Evolutionary conservation across 768 basidiomycete species (phyloP).

Genomic region (Lyophyllum decastes): DNA sequence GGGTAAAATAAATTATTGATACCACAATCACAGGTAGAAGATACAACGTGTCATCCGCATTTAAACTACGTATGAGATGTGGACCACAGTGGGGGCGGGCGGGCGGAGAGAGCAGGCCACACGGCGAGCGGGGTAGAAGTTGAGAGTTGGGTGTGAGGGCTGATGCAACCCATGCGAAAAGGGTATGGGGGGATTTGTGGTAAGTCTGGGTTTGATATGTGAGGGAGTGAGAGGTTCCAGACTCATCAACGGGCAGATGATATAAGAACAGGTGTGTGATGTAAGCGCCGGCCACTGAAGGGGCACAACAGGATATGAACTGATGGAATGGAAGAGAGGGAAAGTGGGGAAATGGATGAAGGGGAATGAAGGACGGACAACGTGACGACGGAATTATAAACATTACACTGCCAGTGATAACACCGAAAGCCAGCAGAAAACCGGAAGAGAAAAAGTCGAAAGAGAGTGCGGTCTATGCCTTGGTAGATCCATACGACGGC

Average conservation of each 20-base stretch:
- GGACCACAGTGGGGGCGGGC: background rate
- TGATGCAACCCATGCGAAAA: background rate
- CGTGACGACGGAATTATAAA: slow-evolving; percentile 3
- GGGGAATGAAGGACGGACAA: background rate
- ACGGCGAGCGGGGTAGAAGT: background rate
- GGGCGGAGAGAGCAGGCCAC: too few species aligned
- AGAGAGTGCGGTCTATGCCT: slow-evolving; percentile 7
- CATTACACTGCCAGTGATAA: slow-evolving; percentile 7
- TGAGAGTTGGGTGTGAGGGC: too few species aligned
- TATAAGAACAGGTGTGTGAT: background rate
- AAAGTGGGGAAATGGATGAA: background rate
- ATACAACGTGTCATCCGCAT: background rate
- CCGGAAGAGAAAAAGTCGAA: background rate
- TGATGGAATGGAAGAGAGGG: background rate
- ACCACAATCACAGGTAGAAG: slow-evolving; percentile 1
- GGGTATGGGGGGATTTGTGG: background rate
- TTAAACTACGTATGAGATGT: background rate
- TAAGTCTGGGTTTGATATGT: background rate
- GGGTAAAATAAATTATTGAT: background rate
- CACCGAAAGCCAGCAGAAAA: background rate
- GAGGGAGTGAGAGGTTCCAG: slow-evolving; percentile 1
- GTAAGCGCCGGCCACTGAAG: slow-evolving; percentile 1
- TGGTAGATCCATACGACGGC: slow-evolving; percentile 27
- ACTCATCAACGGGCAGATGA: slow-evolving; percentile 1
- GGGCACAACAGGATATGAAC: background rate